A percentile compares a stretch with the other conserved stretches of the same genome.
phyloP scores from a whole-genome alignment of 208 protist genomes.

The Naegleria gruberi region DNA sequence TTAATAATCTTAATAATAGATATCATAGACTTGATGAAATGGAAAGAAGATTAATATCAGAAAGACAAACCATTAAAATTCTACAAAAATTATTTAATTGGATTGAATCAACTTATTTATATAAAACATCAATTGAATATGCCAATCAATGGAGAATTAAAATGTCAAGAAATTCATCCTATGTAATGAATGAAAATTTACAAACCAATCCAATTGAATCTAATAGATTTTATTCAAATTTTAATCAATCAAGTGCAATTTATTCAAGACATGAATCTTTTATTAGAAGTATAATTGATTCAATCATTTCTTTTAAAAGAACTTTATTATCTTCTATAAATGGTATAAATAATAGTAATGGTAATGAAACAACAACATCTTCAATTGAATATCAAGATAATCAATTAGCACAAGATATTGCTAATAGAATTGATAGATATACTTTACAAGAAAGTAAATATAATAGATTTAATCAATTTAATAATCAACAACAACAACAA shows the following conservation, averaged over 20 bases:
- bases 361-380: background rate
- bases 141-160: background rate
- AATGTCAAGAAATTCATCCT: background rate
- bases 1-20: background rate
- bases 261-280: background rate
- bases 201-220: background rate
- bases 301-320: background rate
- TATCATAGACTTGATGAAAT: background rate
- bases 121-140: background rate
- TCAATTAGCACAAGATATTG: background rate
- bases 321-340: background rate
- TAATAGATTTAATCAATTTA: background rate
- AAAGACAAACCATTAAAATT: background rate
- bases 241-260: background rate
- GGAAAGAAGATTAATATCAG: background rate
- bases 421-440: conserved; percentile 1
- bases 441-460: background rate
- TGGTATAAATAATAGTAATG: background rate
- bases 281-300: background rate
- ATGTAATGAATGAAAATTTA: background rate
- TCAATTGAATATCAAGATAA: background rate
- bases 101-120: background rate
- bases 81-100: background rate
- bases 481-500: no score
- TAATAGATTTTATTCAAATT: background rate